Evolutionary conservation across 2,329 filamentous ascomycete genomes (phyloP), one percentile per base, ranked within the genome.

Genomic region (Thielaviopsis punctulata): DNA sequence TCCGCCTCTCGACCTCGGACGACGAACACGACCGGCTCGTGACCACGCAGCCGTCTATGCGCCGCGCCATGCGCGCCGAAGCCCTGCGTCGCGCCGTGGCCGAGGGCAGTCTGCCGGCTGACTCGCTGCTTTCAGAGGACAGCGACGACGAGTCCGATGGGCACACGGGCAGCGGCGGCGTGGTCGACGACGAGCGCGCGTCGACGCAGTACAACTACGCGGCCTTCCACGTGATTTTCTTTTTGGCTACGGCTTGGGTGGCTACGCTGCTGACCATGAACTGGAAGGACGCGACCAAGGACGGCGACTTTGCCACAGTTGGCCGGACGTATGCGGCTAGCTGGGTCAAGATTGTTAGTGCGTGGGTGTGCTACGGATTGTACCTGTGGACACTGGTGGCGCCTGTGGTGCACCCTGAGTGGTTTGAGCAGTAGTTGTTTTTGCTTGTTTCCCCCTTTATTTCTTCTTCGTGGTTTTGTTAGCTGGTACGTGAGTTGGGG

Each of bases 311-410:
- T 66, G 86, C 87, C 1, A 86, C 90, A 0, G 90, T 98, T 3
- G 92, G 92, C 19, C 76, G 92, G 55, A 96, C 90, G 4, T 94
- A 96, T 67, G 94, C 88, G 77, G 92, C 92, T 27, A 95, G 87
- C 63, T 98, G 93, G 92, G 88, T 95, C 60, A 98, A 98, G 79
- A 96, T 98, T 65, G 81, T 95, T 51, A 94, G 89, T 66, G 82
- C 90, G 18, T 98, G 92, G 92, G 82, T 92, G 52, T 98, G 92
- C 69, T 95, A 98, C 66, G 80, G 72, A 49, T 85, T 98, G 66
- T 98, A 96, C 63, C 77, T 81, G 24, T 98, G 92, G 92, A 95
- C 86, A 18, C 66, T 98, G 60, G 73, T 94, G 44, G 92, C 92
- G 45, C 92, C 92, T 2, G 75, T 93, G 36, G 67, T 93, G 45